Evolutionary conservation across 176 grass and related monocot species (phyloP).

Genomic region (Cenchrus fungigraminus): DNA sequence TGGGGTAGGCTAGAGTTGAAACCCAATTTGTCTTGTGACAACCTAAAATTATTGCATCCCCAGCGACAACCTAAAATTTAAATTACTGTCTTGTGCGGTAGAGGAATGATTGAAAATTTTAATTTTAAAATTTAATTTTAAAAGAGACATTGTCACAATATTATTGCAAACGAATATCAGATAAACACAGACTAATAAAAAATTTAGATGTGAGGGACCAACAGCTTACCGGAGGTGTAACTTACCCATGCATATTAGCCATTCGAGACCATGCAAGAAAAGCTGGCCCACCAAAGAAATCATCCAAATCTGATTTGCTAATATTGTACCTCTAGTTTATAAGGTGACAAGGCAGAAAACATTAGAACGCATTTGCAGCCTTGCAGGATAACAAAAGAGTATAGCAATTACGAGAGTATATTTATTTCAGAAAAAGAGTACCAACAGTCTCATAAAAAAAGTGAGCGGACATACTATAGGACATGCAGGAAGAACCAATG

Average conservation of each 20-base stretch:
- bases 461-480: neutral
- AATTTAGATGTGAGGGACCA: neutral
- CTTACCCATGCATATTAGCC: conserved; percentile 85
- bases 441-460: neutral
- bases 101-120: neutral
- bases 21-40: too few relatives aligned
- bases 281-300: conserved; percentile 75
- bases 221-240: neutral
- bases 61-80: neutral
- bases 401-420: neutral
- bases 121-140: conserved; percentile 8
- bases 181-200: conserved; percentile 4
- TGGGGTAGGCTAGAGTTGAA: too few relatives aligned
- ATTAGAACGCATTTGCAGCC: conserved; percentile 17
- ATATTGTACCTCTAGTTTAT: conserved; percentile 65
- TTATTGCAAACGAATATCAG: neutral
- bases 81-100: neutral
- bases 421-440: neutral
- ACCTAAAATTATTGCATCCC: neutral
- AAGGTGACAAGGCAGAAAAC: conserved; percentile 11
- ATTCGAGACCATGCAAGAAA: conserved; percentile 89
- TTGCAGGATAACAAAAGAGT: conserved; percentile 17
- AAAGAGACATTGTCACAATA: neutral
- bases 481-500: neutral
- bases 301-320: conserved; percentile 60